Base-by-base conservation (phyloP, 352 stramenopile genomes). In the Phytopythium vexans region DNA sequence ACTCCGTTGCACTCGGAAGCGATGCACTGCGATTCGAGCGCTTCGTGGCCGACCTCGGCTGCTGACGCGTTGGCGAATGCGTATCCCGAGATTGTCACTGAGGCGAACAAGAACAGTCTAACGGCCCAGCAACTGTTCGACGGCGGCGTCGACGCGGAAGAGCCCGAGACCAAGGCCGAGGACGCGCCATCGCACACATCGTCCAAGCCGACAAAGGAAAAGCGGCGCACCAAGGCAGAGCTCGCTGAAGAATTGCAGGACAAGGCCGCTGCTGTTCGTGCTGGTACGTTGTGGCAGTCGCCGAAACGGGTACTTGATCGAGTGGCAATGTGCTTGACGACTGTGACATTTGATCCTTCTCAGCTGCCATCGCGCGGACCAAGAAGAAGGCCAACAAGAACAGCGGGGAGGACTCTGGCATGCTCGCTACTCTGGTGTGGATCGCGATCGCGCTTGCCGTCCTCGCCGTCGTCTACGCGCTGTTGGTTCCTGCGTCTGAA, bases 1-100 rank as follows among this genome's bases (percentile, higher is more conserved):
- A 83, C 74, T 1, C 77, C 82, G 14, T 48, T 92, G 54, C 82
- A 90, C 52, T 77, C 79, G 6, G 79, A 92, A 54, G 79, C 79
- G n/a, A 83, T 88, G 68, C 82, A 89, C 44, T 88, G 79, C 51
- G 77, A 90, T 12, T 51, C 71, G 3, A 73, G 58, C 39, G 53
- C 65, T 10, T 64, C 66, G 16, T 92, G 82, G 79, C 82, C 82
- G 0, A 88, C 68, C 4, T 57, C 62, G 3, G 75, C 73, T 15
- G 78, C 74, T 9, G 57, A 76, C 1, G 54, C 56, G 2, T 53
- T 92, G 21, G 57, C 59, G 2, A 67, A 62, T 47, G 76, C 72
- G 6, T 92, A 88, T 48, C 74, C 78, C 3, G 64, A 88, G 51
- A 62, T 88, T 31, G 68, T 72, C 16, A 53, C 53, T 10, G 69